phyloP scores from a whole-genome alignment of 1,284 basidiomycete genomes.

The Gymnopus androsaceus region DNA sequence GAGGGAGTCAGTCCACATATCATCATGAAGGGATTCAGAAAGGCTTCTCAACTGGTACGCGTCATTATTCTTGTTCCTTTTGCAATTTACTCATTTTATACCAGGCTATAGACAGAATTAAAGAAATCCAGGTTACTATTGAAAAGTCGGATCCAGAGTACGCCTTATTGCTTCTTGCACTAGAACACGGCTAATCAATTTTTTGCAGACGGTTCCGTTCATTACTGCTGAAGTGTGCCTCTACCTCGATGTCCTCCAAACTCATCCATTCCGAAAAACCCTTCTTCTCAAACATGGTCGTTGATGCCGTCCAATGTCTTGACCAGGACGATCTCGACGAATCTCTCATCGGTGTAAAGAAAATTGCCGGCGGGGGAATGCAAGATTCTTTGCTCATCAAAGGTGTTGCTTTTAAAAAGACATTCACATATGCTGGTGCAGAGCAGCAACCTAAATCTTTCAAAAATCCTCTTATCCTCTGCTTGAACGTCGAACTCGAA shows the following conservation, averaged over 20 bases:
- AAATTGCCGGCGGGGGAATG: conserved; percentile 98
- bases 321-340: conserved; percentile 96
- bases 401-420: conserved; percentile 99
- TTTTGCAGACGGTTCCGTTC: conserved; percentile 88
- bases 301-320: conserved; percentile 91
- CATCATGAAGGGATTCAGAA: conserved; percentile 95
- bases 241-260: conserved; percentile 99
- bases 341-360: conserved; percentile 97
- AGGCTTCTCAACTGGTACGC: conserved; percentile 84
- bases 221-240: conserved; percentile 93
- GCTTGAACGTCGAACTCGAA: conserved; percentile 97
- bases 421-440: conserved; percentile 98
- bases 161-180: conserved; percentile 19
- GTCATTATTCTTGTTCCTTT: conserved; percentile 18
- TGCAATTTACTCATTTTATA: conserved; percentile 19
- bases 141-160: conserved; percentile 92
- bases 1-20: conserved; percentile 98
- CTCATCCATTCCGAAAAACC: conserved; percentile 98
- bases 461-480: conserved; percentile 86
- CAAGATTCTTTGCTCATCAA: conserved; percentile 89
- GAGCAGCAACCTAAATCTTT: conserved; percentile 99
- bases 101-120: conserved; percentile 85
- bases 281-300: conserved; percentile 99
- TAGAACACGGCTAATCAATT: conserved; percentile 16
- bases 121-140: conserved; percentile 87